Evolutionary conservation across 768 basidiomycete species (phyloP).

Genomic region (Trametes cingulata): DNA sequence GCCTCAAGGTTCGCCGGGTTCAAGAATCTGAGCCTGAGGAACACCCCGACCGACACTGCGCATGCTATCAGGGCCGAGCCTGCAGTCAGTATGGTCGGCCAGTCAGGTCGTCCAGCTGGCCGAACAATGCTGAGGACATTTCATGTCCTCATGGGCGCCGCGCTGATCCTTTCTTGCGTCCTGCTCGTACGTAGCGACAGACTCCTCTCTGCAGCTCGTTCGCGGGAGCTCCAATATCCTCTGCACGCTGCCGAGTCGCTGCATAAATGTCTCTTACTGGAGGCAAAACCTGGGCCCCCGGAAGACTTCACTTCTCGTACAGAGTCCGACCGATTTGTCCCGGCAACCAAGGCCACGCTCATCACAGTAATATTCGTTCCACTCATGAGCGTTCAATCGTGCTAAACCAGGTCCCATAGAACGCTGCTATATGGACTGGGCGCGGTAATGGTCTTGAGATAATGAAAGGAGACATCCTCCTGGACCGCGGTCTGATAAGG

Average conservation of each 20-base stretch:
- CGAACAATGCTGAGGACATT: too few species aligned
- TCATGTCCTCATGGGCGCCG: too few species aligned
- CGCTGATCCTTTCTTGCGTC: too few species aligned
- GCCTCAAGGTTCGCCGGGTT: too few species aligned
- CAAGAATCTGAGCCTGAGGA: too few species aligned
- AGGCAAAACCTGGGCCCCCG: slow-evolving; percentile 43
- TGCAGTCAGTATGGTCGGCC: too few species aligned
- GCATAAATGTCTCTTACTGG: slow-evolving; percentile 46
- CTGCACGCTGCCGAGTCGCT: slow-evolving; percentile 29
- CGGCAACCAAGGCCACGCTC: slow-evolving; percentile 61
- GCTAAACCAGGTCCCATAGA: slow-evolving; percentile 28
- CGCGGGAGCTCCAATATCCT: too few species aligned
- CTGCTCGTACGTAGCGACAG: too few species aligned
- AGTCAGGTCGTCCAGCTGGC: too few species aligned
- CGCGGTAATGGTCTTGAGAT: slow-evolving; percentile 65
- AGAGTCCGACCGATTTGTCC: slow-evolving; percentile 65
- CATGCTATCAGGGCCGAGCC: too few species aligned
- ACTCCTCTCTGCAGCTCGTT: too few species aligned
- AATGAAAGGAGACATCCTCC: slow-evolving; percentile 60
- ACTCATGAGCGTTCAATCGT: neutral
- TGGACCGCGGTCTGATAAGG: slow-evolving; percentile 69
- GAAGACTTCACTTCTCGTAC: slow-evolving; percentile 47
- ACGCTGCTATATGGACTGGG: slow-evolving; percentile 87
- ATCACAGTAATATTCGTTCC: slow-evolving; percentile 1
- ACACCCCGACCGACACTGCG: too few species aligned